Evolutionary conservation across 192 early-diverging fungal genomes (phyloP).

Genomic region (Gonapodya prolifera): DNA sequence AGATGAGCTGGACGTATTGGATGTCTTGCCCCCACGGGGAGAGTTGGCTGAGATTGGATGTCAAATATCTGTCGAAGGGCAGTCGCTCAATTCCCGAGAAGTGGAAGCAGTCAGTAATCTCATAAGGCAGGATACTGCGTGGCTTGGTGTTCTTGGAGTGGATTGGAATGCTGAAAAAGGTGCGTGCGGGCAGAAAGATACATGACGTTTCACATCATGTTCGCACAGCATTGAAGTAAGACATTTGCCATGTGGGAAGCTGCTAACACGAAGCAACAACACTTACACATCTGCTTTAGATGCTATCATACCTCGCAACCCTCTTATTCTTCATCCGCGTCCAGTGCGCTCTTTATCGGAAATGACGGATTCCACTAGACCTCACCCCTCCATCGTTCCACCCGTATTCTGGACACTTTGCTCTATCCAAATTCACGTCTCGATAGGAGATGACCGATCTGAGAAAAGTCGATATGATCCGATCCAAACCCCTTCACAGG

Average conservation of each 20-base stretch:
- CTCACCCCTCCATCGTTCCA: neutral
- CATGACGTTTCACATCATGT: no score
- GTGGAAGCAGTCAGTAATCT: no score
- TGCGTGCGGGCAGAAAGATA: neutral
- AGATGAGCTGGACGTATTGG: neutral
- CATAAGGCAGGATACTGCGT: neutral
- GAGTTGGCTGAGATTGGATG: neutral
- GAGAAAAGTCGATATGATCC: neutral
- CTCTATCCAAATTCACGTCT: neutral
- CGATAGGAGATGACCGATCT: neutral
- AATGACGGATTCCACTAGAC: no score
- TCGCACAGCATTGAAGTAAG: no score
- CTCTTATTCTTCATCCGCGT: no score
- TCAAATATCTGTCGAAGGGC: neutral
- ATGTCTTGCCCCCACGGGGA: neutral
- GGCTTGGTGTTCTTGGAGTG: neutral
- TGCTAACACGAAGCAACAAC: no score
- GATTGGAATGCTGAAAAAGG: neutral
- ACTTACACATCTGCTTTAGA: no score
- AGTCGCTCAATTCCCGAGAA: neutral
- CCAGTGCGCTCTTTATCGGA: no score
- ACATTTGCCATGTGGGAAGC: no score
- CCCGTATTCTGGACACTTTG: neutral
- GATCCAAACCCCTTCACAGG: neutral
- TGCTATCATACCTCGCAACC: no score